Percentiles rank a stretch among this genome's conserved stretches.
phyloP scores from a whole-genome alignment of 2,329 filamentous ascomycete species.

The Botrytis aclada region DNA sequence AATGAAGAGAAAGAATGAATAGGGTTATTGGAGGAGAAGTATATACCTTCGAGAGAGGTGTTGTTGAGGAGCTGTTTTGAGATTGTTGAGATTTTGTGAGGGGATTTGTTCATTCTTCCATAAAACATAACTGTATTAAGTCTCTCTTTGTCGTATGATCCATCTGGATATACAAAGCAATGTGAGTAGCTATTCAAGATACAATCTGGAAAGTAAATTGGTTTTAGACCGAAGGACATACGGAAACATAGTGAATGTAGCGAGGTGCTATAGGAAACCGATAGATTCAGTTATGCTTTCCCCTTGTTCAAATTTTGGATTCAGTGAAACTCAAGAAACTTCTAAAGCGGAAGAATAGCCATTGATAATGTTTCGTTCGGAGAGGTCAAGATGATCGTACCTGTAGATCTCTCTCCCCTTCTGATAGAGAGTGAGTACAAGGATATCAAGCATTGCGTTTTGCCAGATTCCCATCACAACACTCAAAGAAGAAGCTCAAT shows the following conservation, averaged over 20 bases:
- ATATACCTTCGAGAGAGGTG: background rate
- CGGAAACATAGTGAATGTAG: background rate
- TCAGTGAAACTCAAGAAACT: background rate
- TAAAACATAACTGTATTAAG: background rate
- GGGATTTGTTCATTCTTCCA: background rate
- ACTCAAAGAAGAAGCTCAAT: background rate
- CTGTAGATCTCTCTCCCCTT: no score
- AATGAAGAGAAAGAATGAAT: background rate
- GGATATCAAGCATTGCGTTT: background rate
- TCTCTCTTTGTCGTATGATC: background rate
- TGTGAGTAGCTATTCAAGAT: no score
- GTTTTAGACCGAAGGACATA: no score
- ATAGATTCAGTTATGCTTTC: background rate
- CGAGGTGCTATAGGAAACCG: no score
- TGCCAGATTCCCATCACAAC: background rate
- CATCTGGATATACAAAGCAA: background rate
- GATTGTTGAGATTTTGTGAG: background rate
- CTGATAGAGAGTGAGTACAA: background rate
- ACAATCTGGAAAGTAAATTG: background rate
- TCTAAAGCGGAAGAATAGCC: background rate
- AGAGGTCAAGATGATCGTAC: background rate
- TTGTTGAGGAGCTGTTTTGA: background rate
- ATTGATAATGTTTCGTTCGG: background rate
- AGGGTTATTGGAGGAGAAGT: background rate
- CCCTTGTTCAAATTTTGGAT: background rate